Evolutionary conservation across 2,329 filamentous ascomycete species (phyloP).

Genomic region (Pezicula radicicola): DNA sequence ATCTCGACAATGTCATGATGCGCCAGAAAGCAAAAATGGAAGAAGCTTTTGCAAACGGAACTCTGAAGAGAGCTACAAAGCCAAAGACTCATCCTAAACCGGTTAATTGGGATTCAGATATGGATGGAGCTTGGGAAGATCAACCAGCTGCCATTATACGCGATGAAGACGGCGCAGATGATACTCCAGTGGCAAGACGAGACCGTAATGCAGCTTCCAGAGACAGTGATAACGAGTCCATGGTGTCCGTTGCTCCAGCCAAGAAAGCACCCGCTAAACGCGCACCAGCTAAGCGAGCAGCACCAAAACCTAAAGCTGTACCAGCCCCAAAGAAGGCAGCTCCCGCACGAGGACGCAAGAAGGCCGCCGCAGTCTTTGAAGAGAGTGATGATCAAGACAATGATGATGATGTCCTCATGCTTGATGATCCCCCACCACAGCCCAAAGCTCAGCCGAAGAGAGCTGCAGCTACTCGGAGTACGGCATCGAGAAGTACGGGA

Average conservation of each 20-base stretch:
- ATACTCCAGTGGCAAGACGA: conserved; percentile 26
- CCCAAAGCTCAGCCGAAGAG: conserved; percentile 31
- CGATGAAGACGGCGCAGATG: conserved; percentile 42
- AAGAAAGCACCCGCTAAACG: conserved; percentile 27
- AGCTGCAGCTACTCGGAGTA: conserved; percentile 13
- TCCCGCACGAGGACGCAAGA: conserved; percentile 39
- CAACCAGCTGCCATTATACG: conserved; percentile 56
- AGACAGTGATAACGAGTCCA: conserved; percentile 50
- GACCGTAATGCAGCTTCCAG: conserved; percentile 30
- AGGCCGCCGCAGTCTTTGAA: conserved; percentile 18
- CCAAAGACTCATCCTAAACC: conserved; percentile 71
- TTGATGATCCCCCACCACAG: conserved; percentile 41
- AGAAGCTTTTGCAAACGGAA: conserved; percentile 63
- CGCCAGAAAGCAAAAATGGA: conserved; percentile 68
- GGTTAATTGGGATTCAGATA: conserved; percentile 81
- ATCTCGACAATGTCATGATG: conserved; percentile 72
- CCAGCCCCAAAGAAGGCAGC: conserved; percentile 32
- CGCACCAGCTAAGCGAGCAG: conserved; percentile 31
- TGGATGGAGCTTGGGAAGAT: conserved; percentile 83
- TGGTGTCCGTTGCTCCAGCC: conserved; percentile 24
- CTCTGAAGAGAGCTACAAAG: conserved; percentile 46
- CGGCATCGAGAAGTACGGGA: conserved; percentile 23
- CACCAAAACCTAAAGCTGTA: conserved; percentile 27
- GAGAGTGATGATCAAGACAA: conserved; percentile 38
- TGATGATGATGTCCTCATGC: conserved; percentile 50